Conservation (phyloP, 441 rosid genomes). For the Eruca vesicaria region DNA sequence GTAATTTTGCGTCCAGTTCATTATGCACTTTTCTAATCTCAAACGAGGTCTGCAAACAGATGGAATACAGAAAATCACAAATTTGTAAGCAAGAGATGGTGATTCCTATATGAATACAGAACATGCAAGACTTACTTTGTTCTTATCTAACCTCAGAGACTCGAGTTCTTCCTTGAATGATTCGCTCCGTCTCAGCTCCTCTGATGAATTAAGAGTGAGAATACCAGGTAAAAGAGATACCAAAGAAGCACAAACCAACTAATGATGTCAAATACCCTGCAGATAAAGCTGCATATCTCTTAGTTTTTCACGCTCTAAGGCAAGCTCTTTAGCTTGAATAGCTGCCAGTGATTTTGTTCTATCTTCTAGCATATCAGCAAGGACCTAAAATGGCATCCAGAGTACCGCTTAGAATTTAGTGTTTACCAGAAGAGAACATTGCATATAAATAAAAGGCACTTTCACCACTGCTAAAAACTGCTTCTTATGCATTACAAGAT, state of each 20-base stretch:
- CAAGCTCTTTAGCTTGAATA: conserved; percentile 59
- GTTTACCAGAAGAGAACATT: background rate
- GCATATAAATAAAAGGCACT: background rate
- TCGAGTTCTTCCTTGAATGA: too few relatives aligned
- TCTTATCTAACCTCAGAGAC: too few relatives aligned
- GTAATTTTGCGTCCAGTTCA: conserved; percentile 59
- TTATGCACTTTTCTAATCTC: conserved; percentile 61
- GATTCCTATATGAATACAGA: background rate
- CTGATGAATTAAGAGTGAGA: too few relatives aligned
- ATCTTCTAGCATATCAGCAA: conserved; percentile 81
- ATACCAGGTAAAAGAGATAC: background rate
- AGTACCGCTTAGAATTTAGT: conserved; percentile 46
- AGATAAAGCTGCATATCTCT: conserved; percentile 45
- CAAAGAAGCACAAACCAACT: background rate
- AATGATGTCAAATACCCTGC: conserved; percentile 45
- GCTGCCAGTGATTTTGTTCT: conserved; percentile 56
- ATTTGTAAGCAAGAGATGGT: background rate
- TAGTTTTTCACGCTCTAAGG: conserved; percentile 48
- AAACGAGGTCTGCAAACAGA: conserved; percentile 41
- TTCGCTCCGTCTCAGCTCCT: too few relatives aligned
- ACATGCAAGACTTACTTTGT: too few relatives aligned
- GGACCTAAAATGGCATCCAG: conserved; percentile 75
- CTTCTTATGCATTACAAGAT: background rate
- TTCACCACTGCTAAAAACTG: background rate
- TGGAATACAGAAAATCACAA: background rate